Conservation (phyloP, 352 stramenopile genomes). For the Thalassiosira pacifica region DNA sequence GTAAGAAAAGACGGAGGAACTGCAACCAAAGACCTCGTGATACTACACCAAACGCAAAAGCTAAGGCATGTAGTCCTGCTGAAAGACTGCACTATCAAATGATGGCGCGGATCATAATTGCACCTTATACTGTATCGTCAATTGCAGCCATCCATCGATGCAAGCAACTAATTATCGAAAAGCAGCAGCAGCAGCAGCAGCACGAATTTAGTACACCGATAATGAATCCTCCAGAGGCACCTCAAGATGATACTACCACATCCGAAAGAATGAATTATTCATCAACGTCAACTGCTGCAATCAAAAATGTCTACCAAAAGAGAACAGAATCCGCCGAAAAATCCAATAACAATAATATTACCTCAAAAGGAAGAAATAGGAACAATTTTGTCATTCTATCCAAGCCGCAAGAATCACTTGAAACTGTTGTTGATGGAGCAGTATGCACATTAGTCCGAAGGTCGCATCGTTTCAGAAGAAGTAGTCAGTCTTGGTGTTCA, state of each 20-base stretch:
- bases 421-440: slow-evolving; percentile 75
- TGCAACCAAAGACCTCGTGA: not conserved
- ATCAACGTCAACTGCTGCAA: not conserved
- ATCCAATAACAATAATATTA: not conserved
- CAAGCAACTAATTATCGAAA: slow-evolving; percentile 1
- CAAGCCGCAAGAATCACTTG: slow-evolving; percentile 63
- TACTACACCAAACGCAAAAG: no score
- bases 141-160: slow-evolving; percentile 35
- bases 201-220: no score
- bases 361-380: no score
- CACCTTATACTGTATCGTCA: slow-evolving; percentile 47
- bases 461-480: slow-evolving; percentile 42
- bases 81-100: slow-evolving; percentile 32
- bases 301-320: slow-evolving; percentile 41
- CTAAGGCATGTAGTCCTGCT: not conserved
- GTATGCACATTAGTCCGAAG: slow-evolving; percentile 77
- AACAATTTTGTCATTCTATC: slow-evolving; percentile 15
- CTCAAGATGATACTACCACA: not conserved
- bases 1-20: slow-evolving; percentile 9
- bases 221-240: no score
- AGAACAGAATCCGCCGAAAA: not conserved
- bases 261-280: not conserved
- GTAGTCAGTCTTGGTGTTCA: no score
- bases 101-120: slow-evolving; percentile 63
- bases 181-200: not conserved